phyloP scores from a whole-genome alignment of 2,329 filamentous ascomycete genomes.

The Fusarium poae region DNA sequence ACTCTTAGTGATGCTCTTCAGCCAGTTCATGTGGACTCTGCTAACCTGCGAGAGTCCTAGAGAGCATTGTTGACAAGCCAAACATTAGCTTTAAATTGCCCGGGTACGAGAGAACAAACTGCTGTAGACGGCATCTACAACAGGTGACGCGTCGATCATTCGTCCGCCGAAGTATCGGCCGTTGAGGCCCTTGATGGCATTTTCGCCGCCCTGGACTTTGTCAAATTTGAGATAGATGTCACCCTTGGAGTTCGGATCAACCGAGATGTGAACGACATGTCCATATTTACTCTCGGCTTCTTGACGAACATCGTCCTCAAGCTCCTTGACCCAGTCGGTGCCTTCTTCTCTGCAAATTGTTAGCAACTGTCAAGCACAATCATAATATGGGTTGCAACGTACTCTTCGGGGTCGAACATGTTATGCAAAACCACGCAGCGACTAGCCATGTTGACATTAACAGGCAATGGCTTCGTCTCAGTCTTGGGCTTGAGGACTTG shows the following conservation, averaged over 20 bases:
- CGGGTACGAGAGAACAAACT: slow-evolving; percentile 91
- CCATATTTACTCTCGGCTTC: slow-evolving; percentile 98
- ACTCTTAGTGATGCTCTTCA: slow-evolving; percentile 48
- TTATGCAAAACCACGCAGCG: slow-evolving; percentile 95
- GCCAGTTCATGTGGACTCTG: slow-evolving; percentile 47
- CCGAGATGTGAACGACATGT: slow-evolving; percentile 94
- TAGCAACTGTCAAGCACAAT: slow-evolving; percentile 45
- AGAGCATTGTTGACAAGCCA: slow-evolving; percentile 60
- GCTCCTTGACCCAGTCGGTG: slow-evolving; percentile 89
- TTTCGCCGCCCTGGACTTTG: slow-evolving; percentile 93
- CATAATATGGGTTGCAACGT: slow-evolving; percentile 59
- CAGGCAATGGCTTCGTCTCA: slow-evolving; percentile 80
- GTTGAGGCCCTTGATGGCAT: slow-evolving; percentile 97
- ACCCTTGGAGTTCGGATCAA: slow-evolving; percentile 93
- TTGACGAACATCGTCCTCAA: slow-evolving; percentile 91
- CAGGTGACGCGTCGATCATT: slow-evolving; percentile 93
- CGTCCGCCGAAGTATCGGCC: slow-evolving; percentile 94
- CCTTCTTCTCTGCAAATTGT: slow-evolving; percentile 78
- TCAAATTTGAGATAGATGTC: slow-evolving; percentile 99
- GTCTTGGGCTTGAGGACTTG: slow-evolving; percentile 83
- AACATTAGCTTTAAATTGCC: slow-evolving; percentile 77
- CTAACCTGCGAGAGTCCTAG: slow-evolving; percentile 63
- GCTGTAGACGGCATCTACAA: slow-evolving; percentile 99
- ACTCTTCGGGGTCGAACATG: slow-evolving; percentile 94
- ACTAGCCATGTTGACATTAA: slow-evolving; percentile 92